Percentiles rank a stretch among this genome's conserved stretches.
Evolutionary conservation across 2,329 filamentous ascomycete species (phyloP).

Genomic region (Basipetospora chlamydospora): DNA sequence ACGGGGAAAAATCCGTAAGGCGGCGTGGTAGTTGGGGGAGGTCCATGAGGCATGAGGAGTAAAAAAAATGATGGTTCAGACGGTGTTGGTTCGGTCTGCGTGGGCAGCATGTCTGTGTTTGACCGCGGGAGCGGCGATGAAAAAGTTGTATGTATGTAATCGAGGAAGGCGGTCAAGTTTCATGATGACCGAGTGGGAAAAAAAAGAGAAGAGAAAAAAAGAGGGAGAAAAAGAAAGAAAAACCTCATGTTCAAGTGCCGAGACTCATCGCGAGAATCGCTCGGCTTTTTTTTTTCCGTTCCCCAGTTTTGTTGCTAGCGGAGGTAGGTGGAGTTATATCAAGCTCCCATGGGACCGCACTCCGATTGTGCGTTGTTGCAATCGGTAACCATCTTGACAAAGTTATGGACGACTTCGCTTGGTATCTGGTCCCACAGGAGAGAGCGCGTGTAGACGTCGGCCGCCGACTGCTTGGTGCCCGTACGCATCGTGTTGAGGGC

Average conservation of each 20-base stretch:
- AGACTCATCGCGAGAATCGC: too few relatives aligned
- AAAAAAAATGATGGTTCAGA: neutral
- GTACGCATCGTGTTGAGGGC: conserved; percentile 66
- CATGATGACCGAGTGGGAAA: conserved; percentile 1
- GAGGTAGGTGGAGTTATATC: too few relatives aligned
- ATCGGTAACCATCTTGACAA: conserved; percentile 80
- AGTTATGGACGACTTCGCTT: conserved; percentile 78
- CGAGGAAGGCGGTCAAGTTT: too few relatives aligned
- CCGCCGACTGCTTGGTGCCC: conserved; percentile 55
- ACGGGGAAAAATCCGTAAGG: too few relatives aligned
- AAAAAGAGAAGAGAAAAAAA: conserved; percentile 7
- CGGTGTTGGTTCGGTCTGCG: conserved; percentile 3
- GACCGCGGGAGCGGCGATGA: conserved; percentile 5
- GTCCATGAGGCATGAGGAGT: too few relatives aligned
- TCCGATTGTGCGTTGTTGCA: conserved; percentile 34
- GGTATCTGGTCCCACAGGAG: conserved; percentile 92
- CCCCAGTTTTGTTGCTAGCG: neutral
- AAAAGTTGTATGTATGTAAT: neutral
- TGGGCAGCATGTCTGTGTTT: conserved; percentile 4
- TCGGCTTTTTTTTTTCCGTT: conserved; percentile 1
- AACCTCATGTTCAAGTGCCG: too few relatives aligned
- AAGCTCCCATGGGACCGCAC: neutral
- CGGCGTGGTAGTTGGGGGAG: too few relatives aligned
- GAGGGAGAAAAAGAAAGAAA: conserved; percentile 10
- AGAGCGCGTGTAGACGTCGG: conserved; percentile 85